phyloP scores from a whole-genome alignment of 345 rosid genomes.

The Physaria fendleri region DNA sequence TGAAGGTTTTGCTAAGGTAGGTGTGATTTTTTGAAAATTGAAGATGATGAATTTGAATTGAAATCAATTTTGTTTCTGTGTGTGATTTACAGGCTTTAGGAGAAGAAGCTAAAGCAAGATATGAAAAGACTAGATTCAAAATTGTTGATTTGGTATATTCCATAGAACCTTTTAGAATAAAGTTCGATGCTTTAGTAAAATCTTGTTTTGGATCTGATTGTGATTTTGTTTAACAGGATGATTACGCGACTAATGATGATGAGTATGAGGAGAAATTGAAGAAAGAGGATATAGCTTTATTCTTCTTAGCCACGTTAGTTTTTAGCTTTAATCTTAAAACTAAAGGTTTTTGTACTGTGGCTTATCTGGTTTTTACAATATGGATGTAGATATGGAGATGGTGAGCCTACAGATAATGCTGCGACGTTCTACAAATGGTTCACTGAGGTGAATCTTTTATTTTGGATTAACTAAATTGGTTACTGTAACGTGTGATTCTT shows the following conservation, averaged over 20 bases:
- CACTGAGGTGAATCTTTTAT: slow-evolving; percentile 51
- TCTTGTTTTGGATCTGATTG: slow-evolving; percentile 3
- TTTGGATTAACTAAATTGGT: neutral
- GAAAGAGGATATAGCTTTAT: slow-evolving; percentile 71
- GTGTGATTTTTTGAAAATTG: neutral
- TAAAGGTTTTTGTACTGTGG: neutral
- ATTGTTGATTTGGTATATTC: slow-evolving; percentile 73
- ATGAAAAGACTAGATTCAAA: slow-evolving; percentile 72
- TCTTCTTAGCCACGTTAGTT: slow-evolving; percentile 94
- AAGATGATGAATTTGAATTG: neutral
- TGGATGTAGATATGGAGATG: slow-evolving; percentile 84
- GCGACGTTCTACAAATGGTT: slow-evolving; percentile 99
- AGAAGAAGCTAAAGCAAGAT: slow-evolving; percentile 84
- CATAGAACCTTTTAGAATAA: neutral
- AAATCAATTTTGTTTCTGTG: neutral
- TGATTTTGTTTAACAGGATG: slow-evolving; percentile 46
- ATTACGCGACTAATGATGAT: slow-evolving; percentile 91
- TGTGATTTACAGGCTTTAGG: slow-evolving; percentile 39
- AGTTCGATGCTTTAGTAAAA: neutral
- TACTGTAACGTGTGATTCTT: neutral
- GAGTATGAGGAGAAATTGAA: slow-evolving; percentile 87
- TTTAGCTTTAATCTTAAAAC: neutral
- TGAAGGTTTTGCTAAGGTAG: slow-evolving; percentile 93
- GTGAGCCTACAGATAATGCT: slow-evolving; percentile 98
- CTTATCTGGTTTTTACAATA: slow-evolving; percentile 3